Base-by-base conservation (phyloP, 805 yeast genomes). In the Wickerhamiella spandovensis region DNA sequence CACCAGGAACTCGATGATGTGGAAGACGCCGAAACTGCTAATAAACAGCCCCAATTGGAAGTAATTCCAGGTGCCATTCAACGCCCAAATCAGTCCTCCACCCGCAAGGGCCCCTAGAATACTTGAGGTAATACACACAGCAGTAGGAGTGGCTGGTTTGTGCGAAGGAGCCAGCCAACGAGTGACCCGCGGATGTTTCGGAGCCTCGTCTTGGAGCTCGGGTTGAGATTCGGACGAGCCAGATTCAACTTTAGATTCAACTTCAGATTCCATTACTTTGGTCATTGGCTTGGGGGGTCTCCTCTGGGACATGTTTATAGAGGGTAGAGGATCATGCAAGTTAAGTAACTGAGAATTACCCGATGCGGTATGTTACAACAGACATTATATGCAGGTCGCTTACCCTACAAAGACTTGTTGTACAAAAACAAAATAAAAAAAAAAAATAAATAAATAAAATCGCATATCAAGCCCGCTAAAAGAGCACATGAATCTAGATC, bases 1-100 rank as follows among this genome's bases (percentile, higher is more conserved):
- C 39, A 79, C 75, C 59, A 75, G 77, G 63, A 81, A 92, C 67
- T 92, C 98, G 20, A 85, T 62, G 57, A 84, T 76, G 63, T 92
- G 97, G 67, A 90, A 92, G 0, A 73, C 24, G 2, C 82, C 64
- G 9, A 84, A 61, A 0, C 75, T 63, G 10, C 72, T 63, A 9
- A 82, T 51, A 62, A 84, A 87, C 0, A 78, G 15, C 4, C 75
- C 61, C n/a, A 67, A 46, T 43, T 65, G 64, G 44, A 56, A 59
- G 42, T 53, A 56, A n/a, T 39, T 21, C 24, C 44, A 43, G 2
- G 52, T 47, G 1, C 9, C 9, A 6, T 23, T 43, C 17, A 20
- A 20, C 17, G 53, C 47, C 10, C 54, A 8, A 8, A 41, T 38
- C 6, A 56, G 21, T 1, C 61, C 60, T 2, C 17, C 51, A 9